A percentile compares a stretch with the other conserved stretches of the same genome.
Evolutionary conservation across 495 filamentous ascomycete genomes (phyloP).

Genomic region (Penicillium coprophilum): DNA sequence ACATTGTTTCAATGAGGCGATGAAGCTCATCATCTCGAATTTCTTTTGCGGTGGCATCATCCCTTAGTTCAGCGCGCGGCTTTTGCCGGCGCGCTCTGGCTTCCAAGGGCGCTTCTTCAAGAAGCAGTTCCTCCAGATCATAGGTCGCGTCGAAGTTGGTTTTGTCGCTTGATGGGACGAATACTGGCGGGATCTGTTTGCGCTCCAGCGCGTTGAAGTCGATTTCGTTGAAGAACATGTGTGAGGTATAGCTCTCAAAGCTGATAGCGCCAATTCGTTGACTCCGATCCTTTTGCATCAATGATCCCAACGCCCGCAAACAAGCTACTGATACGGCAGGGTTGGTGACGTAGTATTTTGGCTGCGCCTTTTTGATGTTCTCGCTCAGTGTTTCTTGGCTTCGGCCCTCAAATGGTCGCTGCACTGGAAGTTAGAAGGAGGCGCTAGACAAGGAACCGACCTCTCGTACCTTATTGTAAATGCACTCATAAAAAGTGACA

Average conservation of each 20-base stretch:
- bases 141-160: slow-evolving; percentile 99
- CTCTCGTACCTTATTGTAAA: slow-evolving; percentile 86
- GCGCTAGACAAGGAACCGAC: no score
- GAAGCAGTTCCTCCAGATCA: slow-evolving; percentile 87
- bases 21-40: slow-evolving; percentile 93
- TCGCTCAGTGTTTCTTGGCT: slow-evolving; percentile 76
- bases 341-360: slow-evolving; percentile 83
- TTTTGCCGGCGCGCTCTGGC: slow-evolving; percentile 90
- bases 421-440: slow-evolving; percentile 1
- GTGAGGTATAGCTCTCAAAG: slow-evolving; percentile 78
- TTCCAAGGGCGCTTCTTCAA: slow-evolving; percentile 95
- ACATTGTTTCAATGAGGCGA: slow-evolving; percentile 89
- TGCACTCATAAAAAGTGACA: slow-evolving; percentile 97
- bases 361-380: slow-evolving; percentile 77
- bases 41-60: slow-evolving; percentile 94
- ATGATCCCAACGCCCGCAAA: slow-evolving; percentile 76
- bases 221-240: slow-evolving; percentile 83
- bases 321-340: slow-evolving; percentile 85
- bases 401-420: slow-evolving; percentile 90
- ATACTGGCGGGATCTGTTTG: slow-evolving; percentile 89
- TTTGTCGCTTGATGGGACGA: slow-evolving; percentile 91
- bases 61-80: slow-evolving; percentile 83
- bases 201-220: slow-evolving; percentile 83
- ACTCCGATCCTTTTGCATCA: slow-evolving; percentile 76
- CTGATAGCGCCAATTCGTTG: slow-evolving; percentile 76